These are phyloP conservation scores for Smittium culicis DNA, from an alignment of 371 early-diverging fungal species.

Conservation along the genomic window DNA sequence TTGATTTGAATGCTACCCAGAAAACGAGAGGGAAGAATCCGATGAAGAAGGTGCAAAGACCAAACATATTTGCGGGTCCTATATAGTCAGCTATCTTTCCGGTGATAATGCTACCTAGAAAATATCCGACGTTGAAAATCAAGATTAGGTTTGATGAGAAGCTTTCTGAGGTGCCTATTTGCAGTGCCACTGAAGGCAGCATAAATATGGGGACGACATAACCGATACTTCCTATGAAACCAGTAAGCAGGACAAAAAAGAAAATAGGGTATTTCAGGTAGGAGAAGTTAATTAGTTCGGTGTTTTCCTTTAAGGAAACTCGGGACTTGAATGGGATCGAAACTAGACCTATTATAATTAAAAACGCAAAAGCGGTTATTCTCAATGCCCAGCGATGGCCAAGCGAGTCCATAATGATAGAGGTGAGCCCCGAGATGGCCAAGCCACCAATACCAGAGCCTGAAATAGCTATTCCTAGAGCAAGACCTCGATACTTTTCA, in stretches of 20 bases:
- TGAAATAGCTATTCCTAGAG: slow-evolving; percentile 51
- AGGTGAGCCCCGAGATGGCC: slow-evolving; percentile 35
- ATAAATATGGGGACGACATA: slow-evolving; percentile 39
- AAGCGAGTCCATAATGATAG: slow-evolving; percentile 23
- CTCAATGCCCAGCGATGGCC: slow-evolving; percentile 35
- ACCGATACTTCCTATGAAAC: slow-evolving; percentile 24
- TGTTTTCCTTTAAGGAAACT: slow-evolving; percentile 21
- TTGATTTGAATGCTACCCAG: slow-evolving; percentile 30
- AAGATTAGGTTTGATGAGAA: slow-evolving; percentile 28
- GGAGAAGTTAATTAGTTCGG: slow-evolving; percentile 25
- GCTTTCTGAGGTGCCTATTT: slow-evolving; percentile 20
- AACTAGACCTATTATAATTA: slow-evolving; percentile 25
- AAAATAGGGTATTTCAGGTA: slow-evolving; percentile 24
- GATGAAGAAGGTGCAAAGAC: slow-evolving; percentile 30
- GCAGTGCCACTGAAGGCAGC: slow-evolving; percentile 30
- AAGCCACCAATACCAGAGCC: slow-evolving; percentile 65
- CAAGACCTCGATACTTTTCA: slow-evolving; percentile 47
- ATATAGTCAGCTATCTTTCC: slow-evolving; percentile 34
- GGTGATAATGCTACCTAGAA: slow-evolving; percentile 27
- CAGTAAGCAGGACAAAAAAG: slow-evolving; percentile 16
- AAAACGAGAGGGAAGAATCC: slow-evolving; percentile 31
- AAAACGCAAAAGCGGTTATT: slow-evolving; percentile 23
- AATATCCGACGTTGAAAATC: slow-evolving; percentile 34
- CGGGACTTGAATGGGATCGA: slow-evolving; percentile 35
- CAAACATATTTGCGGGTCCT: slow-evolving; percentile 35